Base-by-base conservation (phyloP, 306 rosid genomes). In the Nissolia schottii region DNA sequence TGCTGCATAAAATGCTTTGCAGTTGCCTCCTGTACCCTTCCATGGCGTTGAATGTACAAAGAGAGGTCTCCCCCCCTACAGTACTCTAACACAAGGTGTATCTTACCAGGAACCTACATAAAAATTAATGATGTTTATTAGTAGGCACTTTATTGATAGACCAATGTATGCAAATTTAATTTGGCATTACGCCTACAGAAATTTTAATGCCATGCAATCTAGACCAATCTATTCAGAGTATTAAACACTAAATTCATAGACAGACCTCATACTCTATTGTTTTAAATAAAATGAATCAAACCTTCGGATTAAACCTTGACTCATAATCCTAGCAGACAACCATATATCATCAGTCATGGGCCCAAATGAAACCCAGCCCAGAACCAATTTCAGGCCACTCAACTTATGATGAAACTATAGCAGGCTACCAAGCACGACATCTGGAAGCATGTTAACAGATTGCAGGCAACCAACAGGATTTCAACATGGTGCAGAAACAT, bases 51-150 rank as follows among this genome's bases (percentile, higher is more conserved):
- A 71, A 95, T 81, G 70, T 87, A 88, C 80, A 92, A 23, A 31
- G 91, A 95, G 61, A 95, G 97, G 83, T 95, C 99, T 32, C 99
- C 99, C 64, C 97, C 99, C 84, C 57, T 92, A 80, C 99, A 95
- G 78, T 88, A 95, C 78, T 95, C 99, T 72, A 95, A 66, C 54
- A 95, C 99, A 62, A 95, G 96, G 86, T 91, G 87, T 81, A 95
- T 89, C 89, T 92, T 95, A 28, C 96, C 99, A 70, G 99, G 93
- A 55, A 70, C 96, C 99, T 95, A 83, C 50, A 81, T 77, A 34
- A 85, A n/a, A 78, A 56, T 69, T 20, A 64, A 62, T 40, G 37
- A 58, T 45, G 54, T 71, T 49, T 56, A 56, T 62, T 50, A 80
- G 51, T 13, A 53, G 12, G 19, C 12, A 71, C 31, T 53, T 71